These are phyloP conservation scores for Malassezia slooffiae DNA, from an alignment of 1,284 basidiomycete genomes.

Conservation along the genomic window DNA sequence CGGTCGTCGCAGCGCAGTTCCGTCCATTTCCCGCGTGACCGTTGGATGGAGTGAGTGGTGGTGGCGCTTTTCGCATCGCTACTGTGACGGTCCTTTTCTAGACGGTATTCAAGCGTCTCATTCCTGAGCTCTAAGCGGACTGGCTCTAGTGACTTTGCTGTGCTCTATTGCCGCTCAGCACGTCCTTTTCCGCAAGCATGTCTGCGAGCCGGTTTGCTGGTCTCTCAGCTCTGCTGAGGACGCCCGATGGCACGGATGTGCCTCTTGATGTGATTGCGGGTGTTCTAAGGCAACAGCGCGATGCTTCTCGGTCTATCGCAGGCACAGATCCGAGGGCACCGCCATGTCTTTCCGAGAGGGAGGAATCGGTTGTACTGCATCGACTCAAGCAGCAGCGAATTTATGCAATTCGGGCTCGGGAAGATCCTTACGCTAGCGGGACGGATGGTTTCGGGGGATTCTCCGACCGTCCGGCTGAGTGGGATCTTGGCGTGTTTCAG, in stretches of 20 bases:
- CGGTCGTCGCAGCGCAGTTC: no score
- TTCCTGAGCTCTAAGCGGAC: neutral
- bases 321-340: neutral
- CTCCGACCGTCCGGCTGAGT: neutral
- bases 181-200: conserved; percentile 1
- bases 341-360: neutral
- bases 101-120: neutral
- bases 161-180: neutral
- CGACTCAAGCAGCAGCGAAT: conserved; percentile 10
- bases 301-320: no score
- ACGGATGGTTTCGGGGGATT: conserved; percentile 14
- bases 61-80: no score
- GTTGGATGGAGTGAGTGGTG: no score
- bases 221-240: conserved; percentile 6
- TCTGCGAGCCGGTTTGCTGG: conserved; percentile 7
- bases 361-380: conserved; percentile 10
- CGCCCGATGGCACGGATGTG: conserved; percentile 10
- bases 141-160: neutral
- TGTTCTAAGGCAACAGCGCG: conserved; percentile 7
- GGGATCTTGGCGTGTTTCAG: conserved; percentile 12
- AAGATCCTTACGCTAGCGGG: conserved; percentile 4
- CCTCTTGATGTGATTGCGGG: conserved; percentile 5
- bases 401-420: conserved; percentile 2
- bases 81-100: no score
- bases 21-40: no score